phyloP scores from a whole-genome alignment of 2,329 filamentous ascomycete genomes.

The Botrytis fragariae region DNA sequence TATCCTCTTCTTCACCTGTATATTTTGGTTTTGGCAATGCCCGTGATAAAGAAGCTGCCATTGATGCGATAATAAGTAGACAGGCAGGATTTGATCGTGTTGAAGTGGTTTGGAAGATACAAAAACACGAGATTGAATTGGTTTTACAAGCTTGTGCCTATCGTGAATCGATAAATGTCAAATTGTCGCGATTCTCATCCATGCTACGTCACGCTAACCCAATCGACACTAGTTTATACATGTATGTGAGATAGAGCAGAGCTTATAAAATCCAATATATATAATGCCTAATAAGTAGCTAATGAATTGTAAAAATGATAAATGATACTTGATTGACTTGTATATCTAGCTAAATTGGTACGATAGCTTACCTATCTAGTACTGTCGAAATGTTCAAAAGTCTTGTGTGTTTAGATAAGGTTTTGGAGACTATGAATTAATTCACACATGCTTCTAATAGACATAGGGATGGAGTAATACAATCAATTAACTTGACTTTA shows the following conservation, averaged over 20 bases:
- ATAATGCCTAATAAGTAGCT: background rate
- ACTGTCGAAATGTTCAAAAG: background rate
- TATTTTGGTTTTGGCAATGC: constrained; percentile 89
- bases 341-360: background rate
- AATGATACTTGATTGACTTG: background rate
- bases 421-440: background rate
- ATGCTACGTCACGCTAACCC: constrained; percentile 17
- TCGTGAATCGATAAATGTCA: constrained; percentile 20
- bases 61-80: constrained; percentile 56
- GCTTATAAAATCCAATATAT: background rate
- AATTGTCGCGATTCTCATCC: constrained; percentile 21
- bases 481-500: background rate
- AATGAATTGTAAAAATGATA: background rate
- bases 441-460: background rate
- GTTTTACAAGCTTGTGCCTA: background rate
- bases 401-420: background rate
- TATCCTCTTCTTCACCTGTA: constrained; percentile 82
- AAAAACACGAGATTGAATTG: constrained; percentile 11
- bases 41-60: constrained; percentile 70
- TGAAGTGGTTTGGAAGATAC: background rate
- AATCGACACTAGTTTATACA: constrained; percentile 20
- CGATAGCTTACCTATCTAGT: background rate
- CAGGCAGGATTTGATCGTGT: background rate
- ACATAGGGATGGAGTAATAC: constrained; percentile 1
- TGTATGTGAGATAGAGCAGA: background rate